Evolutionary conservation across 129 eudicot species (phyloP).

Genomic region (Escallonia rubra): DNA sequence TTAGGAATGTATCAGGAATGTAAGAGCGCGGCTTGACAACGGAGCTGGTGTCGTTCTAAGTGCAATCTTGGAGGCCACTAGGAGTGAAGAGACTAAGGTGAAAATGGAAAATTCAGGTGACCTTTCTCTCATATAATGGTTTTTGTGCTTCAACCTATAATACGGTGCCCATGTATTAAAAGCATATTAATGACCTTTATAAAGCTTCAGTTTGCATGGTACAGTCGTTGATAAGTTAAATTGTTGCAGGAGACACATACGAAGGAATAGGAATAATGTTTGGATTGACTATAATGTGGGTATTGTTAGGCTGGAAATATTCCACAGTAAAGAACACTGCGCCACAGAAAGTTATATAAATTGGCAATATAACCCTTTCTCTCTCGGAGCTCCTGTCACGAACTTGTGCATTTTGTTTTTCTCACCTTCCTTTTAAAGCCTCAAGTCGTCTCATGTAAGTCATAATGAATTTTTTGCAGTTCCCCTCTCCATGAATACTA

Average conservation of each 20-base stretch:
- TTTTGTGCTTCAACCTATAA: neutral
- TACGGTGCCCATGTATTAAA: no score
- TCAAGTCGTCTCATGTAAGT: neutral
- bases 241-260: no score
- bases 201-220: no score
- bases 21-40: constrained; percentile 42
- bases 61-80: constrained; percentile 60
- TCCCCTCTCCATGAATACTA: constrained; percentile 51
- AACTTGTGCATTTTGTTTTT: neutral
- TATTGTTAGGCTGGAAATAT: no score
- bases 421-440: constrained; percentile 3
- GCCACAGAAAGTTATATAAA: no score
- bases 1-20: constrained; percentile 64
- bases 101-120: constrained; percentile 64
- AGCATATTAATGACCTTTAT: no score
- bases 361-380: no score
- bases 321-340: no score
- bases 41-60: constrained; percentile 56
- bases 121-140: neutral
- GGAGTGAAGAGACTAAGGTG: constrained; percentile 49
- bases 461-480: constrained; percentile 29
- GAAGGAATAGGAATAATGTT: no score
- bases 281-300: no score
- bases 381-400: neutral
- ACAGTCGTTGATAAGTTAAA: no score